Base-by-base conservation (phyloP, 2,329 filamentous ascomycete genomes). In the Colletotrichum eleusines region DNA sequence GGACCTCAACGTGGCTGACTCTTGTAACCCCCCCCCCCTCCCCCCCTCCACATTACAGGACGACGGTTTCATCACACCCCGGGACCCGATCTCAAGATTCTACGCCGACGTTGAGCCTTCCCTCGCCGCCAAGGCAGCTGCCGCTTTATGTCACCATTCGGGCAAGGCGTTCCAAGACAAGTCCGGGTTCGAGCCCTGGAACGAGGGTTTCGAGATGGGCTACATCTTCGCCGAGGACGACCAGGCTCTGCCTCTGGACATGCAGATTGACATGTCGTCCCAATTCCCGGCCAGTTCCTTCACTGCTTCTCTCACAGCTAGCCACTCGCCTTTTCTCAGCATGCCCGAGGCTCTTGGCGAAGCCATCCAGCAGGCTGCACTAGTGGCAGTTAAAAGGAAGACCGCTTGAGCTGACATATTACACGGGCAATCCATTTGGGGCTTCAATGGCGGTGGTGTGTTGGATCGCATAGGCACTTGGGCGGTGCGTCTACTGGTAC, bases 131-230 rank as follows among this genome's bases (percentile, higher is more conserved):
- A 54, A 68, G 46, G 69, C 74, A 63, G 66, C 0, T 53, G 76
- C 2, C 55, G 73, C 11, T 61, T 51, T 71, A 1, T 42, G 38
- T 18, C 42, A 42, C 5, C 63, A 66, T 48, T 44, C 68, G 16
- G 7, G 50, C 33, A 62, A 54, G 55, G 75, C 33, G 54, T 75
- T 77, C 3, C 73, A 72, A 5, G 76, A 73, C 11, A 48, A 65
- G 3, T 75, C 74, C 1, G 71, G 66, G 9, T 75, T 75, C 9
- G 76, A 77, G 50, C 75, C 76, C 1, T 78, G 76, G 76, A 72
- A 75, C 18, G 72, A 75, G 16, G 73, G 75, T 3, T 74, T 78
- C 4, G 70, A 74, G n/a, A 73, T 67, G 44, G 73, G 74, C 46
- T 78, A 74, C 65, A 72, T 78, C 46, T 74, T 74, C n/a, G 73